Evolutionary conservation across 345 rosid species (phyloP), one percentile per base, ranked within the genome.

Genomic region (Nephelium lappaceum): DNA sequence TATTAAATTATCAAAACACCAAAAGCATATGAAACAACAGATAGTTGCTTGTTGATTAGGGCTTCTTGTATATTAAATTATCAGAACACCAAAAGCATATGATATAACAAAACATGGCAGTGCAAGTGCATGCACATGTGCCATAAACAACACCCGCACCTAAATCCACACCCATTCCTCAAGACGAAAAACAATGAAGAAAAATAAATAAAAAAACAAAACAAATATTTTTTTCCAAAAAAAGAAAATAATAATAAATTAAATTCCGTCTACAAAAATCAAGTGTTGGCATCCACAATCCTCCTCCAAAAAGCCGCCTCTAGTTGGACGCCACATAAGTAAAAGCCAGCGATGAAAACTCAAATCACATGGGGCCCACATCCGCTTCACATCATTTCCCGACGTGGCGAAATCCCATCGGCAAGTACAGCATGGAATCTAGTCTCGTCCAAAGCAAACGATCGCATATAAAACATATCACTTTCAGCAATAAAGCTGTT

Each of bases 381-480:
- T 21, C 4, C 31, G 15, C 41, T 10, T 64, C 67, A 1, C 0
- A 0, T 63, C 58, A 4, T 42, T 18, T 42, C 7, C 11, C 3
- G 21, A 77, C 81, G 74, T 77, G 86, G 77, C 86, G 15, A 16
- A 15, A 41, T 57, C 4, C 43, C 19, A 80, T 70, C 78, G 74
- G 81, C 0, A 2, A 0, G 0, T 0, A 21, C 27, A 16, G 24
- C 47, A 14, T 16, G 67, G 79, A 74, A 55, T 47, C 31, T 55
- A 18, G 31, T 19, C 8, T 14, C 63, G 58, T 24, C 53, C 21
- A 0, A 38, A 69, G 55, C 25, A 4, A 60, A 25, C 5, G 0
- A 19, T 3, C 70, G 6, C 58, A 39, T 45, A 42, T 10, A 5
- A 38, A 66, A 16, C 24, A 19, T 36, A 18, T 24, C 16, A 18